Conservation (phyloP, 2,329 filamentous ascomycete species). For the Diplodia seriata region DNA sequence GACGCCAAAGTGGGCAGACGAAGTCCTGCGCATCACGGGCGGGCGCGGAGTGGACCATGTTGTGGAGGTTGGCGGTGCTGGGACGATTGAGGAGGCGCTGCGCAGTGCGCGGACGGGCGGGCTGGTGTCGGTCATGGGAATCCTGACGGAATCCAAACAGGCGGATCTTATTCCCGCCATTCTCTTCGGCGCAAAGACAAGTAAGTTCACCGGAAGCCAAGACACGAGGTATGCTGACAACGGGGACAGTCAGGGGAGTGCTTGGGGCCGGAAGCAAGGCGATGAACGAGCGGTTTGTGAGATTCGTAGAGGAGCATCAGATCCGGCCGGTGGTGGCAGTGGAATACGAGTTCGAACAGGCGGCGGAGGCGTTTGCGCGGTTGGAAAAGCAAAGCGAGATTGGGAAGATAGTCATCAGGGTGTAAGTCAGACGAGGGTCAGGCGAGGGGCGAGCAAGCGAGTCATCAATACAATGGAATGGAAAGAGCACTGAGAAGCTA, state of each 20-base stretch:
- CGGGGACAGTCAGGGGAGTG: not conserved
- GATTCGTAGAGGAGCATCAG: constrained; percentile 36
- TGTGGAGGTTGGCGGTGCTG: constrained; percentile 51
- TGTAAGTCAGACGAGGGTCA: constrained; percentile 5
- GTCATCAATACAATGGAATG: not conserved
- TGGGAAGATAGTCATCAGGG: constrained; percentile 39
- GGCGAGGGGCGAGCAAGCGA: not conserved
- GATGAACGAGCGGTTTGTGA: constrained; percentile 36
- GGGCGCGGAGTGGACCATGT: constrained; percentile 54
- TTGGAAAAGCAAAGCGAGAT: constrained; percentile 37
- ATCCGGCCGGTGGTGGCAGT: constrained; percentile 39
- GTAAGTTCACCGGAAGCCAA: constrained; percentile 15
- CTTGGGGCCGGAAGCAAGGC: constrained; percentile 35
- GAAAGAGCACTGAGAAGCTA: not conserved
- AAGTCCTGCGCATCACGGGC: constrained; percentile 54
- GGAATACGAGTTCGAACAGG: constrained; percentile 36
- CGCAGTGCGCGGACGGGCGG: constrained; percentile 55
- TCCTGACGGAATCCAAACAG: constrained; percentile 38
- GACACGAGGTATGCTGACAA: not conserved
- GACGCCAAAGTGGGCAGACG: constrained; percentile 53
- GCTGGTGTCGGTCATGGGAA: constrained; percentile 56
- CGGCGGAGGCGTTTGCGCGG: constrained; percentile 37
- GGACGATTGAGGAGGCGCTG: constrained; percentile 55
- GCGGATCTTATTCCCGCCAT: constrained; percentile 35
- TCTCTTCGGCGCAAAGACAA: constrained; percentile 37